These are phyloP conservation scores for Ophiostoma australiae DNA, from an alignment of 2,329 filamentous ascomycete species.

Conservation along the genomic window DNA sequence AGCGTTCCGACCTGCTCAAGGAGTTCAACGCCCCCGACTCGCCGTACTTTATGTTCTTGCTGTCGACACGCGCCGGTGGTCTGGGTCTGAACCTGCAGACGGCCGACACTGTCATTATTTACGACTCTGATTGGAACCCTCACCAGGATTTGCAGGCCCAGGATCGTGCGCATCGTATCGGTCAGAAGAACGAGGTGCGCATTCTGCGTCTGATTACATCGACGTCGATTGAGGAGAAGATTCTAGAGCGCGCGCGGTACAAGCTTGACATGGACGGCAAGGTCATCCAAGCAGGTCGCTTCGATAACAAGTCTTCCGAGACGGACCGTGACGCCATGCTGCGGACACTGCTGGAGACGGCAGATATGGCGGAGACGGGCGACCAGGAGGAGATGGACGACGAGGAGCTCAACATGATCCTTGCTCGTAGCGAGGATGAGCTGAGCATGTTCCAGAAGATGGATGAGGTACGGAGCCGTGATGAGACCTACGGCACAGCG, in stretches of 20 bases:
- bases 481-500: conserved; percentile 64
- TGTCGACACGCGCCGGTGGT: conserved; percentile 98
- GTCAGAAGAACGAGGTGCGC: conserved; percentile 98
- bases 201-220: conserved; percentile 94
- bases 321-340: conserved; percentile 97
- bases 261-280: conserved; percentile 99
- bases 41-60: conserved; percentile 93
- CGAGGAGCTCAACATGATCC: conserved; percentile 90
- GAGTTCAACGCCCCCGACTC: conserved; percentile 87
- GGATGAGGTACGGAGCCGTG: conserved; percentile 66
- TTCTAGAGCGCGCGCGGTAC: conserved; percentile 90
- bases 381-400: conserved; percentile 98
- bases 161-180: conserved; percentile 99
- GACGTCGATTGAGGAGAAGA: conserved; percentile 97
- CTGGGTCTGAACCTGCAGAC: conserved; percentile 95
- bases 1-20: conserved; percentile 83
- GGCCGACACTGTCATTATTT: conserved; percentile 98
- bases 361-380: conserved; percentile 60
- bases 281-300: conserved; percentile 97
- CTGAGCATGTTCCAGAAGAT: conserved; percentile 72
- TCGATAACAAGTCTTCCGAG: conserved; percentile 98
- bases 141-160: conserved; percentile 98
- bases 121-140: conserved; percentile 99
- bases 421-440: conserved; percentile 83
- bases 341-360: conserved; percentile 82